Conservation (phyloP, 164 flowering plant genomes). For the Sextonia rubra region DNA sequence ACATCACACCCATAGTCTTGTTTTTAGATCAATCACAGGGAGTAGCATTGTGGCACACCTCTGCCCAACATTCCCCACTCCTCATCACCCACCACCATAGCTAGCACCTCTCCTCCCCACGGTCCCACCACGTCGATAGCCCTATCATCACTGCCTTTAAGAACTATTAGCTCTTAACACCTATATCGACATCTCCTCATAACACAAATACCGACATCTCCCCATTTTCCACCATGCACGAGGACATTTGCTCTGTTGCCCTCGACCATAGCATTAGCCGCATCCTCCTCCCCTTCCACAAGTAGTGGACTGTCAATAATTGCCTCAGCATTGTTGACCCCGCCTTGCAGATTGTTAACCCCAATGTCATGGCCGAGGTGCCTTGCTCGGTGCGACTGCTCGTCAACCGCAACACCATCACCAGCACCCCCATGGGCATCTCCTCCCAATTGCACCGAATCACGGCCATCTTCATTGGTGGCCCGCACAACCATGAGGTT, state of each 20-base stretch:
- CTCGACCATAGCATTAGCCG: slow-evolving; percentile 18
- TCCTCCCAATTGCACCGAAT: slow-evolving; percentile 12
- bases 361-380: slow-evolving; percentile 20
- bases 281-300: slow-evolving; percentile 23
- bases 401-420: slow-evolving; percentile 21
- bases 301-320: slow-evolving; percentile 1
- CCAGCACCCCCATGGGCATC: slow-evolving; percentile 8
- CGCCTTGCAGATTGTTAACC: slow-evolving; percentile 12
- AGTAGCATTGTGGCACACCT: no score
- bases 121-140: slow-evolving; percentile 9
- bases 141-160: slow-evolving; percentile 22
- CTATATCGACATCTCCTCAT: slow-evolving; percentile 23
- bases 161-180: slow-evolving; percentile 12
- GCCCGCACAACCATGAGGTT: slow-evolving; percentile 73
- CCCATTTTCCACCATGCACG: slow-evolving; percentile 27
- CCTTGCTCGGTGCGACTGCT: slow-evolving; percentile 31
- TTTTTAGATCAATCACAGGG: no score
- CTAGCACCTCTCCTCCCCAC: slow-evolving; percentile 4
- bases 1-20: no score
- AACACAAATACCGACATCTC: slow-evolving; percentile 21
- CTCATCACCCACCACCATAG: slow-evolving; percentile 15
- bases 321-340: slow-evolving; percentile 12
- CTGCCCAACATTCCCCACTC: slow-evolving; percentile 18
- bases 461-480: slow-evolving; percentile 67
- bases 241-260: slow-evolving; percentile 23